Evolutionary conservation across 2,329 filamentous ascomycete species (phyloP).

Genomic region (Tolypocladium tundrense): DNA sequence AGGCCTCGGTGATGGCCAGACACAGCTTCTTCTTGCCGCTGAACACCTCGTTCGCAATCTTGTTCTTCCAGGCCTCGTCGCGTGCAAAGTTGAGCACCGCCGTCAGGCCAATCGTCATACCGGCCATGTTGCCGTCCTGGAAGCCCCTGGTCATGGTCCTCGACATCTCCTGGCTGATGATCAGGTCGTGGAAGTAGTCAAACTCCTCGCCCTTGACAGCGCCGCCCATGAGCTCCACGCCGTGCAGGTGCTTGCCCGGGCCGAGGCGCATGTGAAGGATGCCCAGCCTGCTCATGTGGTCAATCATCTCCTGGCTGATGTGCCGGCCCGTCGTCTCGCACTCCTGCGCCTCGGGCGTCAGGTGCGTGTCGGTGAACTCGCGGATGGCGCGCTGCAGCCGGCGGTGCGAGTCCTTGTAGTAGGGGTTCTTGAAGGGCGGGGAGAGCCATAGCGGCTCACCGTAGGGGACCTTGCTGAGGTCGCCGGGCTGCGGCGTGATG

Average conservation of each 20-base stretch:
- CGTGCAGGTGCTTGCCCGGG: constrained; percentile 72
- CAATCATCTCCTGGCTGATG: constrained; percentile 63
- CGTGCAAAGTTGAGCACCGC: constrained; percentile 71
- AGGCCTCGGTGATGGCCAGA: constrained; percentile 79
- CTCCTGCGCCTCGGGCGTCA: constrained; percentile 64
- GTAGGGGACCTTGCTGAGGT: constrained; percentile 69
- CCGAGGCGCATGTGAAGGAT: constrained; percentile 75
- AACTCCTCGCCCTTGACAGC: constrained; percentile 69
- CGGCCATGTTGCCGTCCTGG: constrained; percentile 78
- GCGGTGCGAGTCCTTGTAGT: constrained; percentile 68
- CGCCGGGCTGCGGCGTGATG: constrained; percentile 57
- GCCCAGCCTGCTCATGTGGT: constrained; percentile 64
- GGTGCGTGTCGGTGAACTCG: constrained; percentile 60
- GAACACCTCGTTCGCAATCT: constrained; percentile 62
- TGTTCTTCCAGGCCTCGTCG: constrained; percentile 54
- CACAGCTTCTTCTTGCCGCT: constrained; percentile 81
- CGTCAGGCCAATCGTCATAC: constrained; percentile 74
- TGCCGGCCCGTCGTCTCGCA: constrained; percentile 65
- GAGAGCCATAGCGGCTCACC: constrained; percentile 77
- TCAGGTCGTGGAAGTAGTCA: constrained; percentile 78
- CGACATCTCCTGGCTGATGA: constrained; percentile 63
- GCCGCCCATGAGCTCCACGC: constrained; percentile 56
- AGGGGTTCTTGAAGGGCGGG: constrained; percentile 66
- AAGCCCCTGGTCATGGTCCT: constrained; percentile 68
- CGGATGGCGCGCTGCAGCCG: constrained; percentile 59